A percentile compares a stretch with the other conserved stretches of the same genome.
These are phyloP conservation scores for Pichia sp. DNA, from an alignment of 1,139 yeast species.

Conservation along the genomic window DNA sequence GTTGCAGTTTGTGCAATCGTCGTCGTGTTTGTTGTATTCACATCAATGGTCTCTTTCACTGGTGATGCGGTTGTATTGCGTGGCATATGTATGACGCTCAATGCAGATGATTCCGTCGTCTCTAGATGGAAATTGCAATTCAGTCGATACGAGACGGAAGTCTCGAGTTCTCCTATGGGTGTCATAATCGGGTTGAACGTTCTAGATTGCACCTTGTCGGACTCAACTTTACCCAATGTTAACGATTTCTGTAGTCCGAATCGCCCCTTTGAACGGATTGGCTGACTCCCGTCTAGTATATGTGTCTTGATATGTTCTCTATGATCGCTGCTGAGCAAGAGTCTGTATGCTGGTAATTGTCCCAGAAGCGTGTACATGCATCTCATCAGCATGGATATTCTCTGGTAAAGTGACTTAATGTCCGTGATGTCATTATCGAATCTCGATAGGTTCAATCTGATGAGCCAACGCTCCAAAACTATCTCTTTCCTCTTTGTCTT, in stretches of 20 bases:
- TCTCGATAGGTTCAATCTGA: slow-evolving; percentile 54
- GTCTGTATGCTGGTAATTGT: slow-evolving; percentile 63
- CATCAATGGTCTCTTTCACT: background rate
- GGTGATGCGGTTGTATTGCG: background rate
- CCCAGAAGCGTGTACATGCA: slow-evolving; percentile 62
- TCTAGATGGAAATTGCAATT: slow-evolving; percentile 41
- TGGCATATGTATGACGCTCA: background rate
- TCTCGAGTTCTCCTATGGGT: slow-evolving; percentile 61
- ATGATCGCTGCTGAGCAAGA: slow-evolving; percentile 30
- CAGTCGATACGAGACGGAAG: slow-evolving; percentile 71
- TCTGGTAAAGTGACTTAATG: slow-evolving; percentile 65
- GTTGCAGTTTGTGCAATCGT: background rate
- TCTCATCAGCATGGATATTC: slow-evolving; percentile 66
- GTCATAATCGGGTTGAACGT: slow-evolving; percentile 66
- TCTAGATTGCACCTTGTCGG: slow-evolving; percentile 16
- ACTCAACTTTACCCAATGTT: slow-evolving; percentile 21
- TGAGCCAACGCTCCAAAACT: slow-evolving; percentile 87
- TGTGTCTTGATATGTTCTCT: slow-evolving; percentile 41
- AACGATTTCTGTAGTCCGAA: slow-evolving; percentile 74
- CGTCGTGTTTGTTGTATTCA: background rate
- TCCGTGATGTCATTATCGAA: slow-evolving; percentile 34
- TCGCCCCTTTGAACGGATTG: slow-evolving; percentile 76
- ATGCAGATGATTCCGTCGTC: background rate
- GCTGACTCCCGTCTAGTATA: slow-evolving; percentile 66
- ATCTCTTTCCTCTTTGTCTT: slow-evolving; percentile 73